Evolutionary conservation across 2,329 filamentous ascomycete species (phyloP).

Genomic region (Colletotrichum orbiculare): DNA sequence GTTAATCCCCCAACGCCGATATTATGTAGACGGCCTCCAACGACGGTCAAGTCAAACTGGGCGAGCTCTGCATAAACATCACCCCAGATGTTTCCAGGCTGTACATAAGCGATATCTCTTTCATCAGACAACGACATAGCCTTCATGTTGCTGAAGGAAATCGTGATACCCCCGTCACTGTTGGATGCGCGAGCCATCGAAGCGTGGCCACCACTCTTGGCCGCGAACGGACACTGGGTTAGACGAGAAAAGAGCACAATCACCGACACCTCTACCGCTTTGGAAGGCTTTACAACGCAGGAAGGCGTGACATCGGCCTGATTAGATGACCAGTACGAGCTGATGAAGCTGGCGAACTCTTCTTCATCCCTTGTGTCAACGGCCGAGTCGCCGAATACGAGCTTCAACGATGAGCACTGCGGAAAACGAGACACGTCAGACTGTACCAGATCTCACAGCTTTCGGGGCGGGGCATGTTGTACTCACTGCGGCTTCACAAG

Average conservation of each 20-base stretch:
- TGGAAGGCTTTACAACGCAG: slow-evolving; percentile 52
- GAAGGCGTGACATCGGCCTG: slow-evolving; percentile 33
- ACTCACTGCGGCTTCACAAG: slow-evolving; percentile 23
- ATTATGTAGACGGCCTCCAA: slow-evolving; percentile 51
- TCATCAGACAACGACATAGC: slow-evolving; percentile 41
- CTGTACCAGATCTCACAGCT: background rate
- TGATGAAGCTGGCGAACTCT: slow-evolving; percentile 22
- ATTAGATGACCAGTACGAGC: slow-evolving; percentile 32
- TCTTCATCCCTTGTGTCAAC: slow-evolving; percentile 13
- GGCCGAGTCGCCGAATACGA: slow-evolving; percentile 23
- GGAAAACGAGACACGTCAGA: background rate
- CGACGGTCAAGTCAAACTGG: slow-evolving; percentile 45
- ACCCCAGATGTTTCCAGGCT: slow-evolving; percentile 53
- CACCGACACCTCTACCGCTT: slow-evolving; percentile 42
- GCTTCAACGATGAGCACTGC: slow-evolving; percentile 30
- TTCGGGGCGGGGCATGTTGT: background rate
- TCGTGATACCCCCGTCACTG: slow-evolving; percentile 25
- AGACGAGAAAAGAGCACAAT: slow-evolving; percentile 44
- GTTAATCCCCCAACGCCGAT: slow-evolving; percentile 38
- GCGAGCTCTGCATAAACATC: slow-evolving; percentile 49
- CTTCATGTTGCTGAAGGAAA: slow-evolving; percentile 29
- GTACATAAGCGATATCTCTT: slow-evolving; percentile 47
- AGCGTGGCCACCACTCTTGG: slow-evolving; percentile 34
- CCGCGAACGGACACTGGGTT: slow-evolving; percentile 36
- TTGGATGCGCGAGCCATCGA: slow-evolving; percentile 33